Evolutionary conservation across 129 eudicot genomes (phyloP).

Genomic region (Cynara cardunculus): DNA sequence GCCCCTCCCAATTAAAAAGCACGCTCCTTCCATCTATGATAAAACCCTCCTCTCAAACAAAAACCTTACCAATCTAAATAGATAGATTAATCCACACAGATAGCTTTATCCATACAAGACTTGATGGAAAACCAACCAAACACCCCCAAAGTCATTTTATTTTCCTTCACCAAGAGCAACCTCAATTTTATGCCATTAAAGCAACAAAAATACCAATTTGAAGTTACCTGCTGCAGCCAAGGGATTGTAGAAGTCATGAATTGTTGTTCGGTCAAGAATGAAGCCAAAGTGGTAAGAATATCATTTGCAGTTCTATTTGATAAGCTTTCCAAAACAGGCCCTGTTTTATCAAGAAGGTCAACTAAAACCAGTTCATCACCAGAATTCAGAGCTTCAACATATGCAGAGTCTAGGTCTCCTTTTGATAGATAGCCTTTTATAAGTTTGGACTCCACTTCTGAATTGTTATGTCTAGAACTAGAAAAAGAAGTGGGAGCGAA

Average conservation of each 20-base stretch:
- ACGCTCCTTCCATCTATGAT: too few species aligned
- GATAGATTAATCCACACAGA: too few species aligned
- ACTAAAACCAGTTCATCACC: constrained; percentile 61
- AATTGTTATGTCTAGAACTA: constrained; percentile 29
- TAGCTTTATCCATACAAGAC: too few species aligned
- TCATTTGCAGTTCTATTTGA: constrained; percentile 56
- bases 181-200: background rate
- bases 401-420: constrained; percentile 82
- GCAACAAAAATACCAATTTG: background rate
- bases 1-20: too few species aligned
- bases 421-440: constrained; percentile 51
- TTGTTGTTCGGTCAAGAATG: constrained; percentile 59
- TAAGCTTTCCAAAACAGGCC: constrained; percentile 77
- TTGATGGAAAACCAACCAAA: too few species aligned
- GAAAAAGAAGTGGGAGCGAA: constrained; percentile 20
- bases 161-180: too few species aligned
- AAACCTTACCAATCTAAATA: too few species aligned
- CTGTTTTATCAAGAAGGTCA: constrained; percentile 87
- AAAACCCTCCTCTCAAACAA: too few species aligned
- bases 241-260: constrained; percentile 61
- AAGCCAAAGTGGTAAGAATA: constrained; percentile 59
- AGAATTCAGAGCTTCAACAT: constrained; percentile 66
- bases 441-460: constrained; percentile 45
- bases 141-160: background rate
- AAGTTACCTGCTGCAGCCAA: constrained; percentile 79